phyloP scores from a whole-genome alignment of 805 yeast species.

The Maudiozyma saulgeensis region DNA sequence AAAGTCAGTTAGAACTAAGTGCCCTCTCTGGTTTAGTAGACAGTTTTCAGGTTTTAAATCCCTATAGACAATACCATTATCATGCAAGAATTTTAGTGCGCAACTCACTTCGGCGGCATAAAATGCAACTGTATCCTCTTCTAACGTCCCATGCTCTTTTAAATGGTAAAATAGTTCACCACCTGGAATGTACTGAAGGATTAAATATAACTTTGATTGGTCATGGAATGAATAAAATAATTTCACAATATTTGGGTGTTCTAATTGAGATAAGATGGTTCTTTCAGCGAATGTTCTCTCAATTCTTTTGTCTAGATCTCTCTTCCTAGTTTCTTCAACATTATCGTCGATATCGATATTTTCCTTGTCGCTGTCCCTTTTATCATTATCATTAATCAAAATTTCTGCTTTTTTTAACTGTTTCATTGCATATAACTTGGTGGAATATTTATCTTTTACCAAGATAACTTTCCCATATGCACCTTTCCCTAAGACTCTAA shows the following conservation, averaged over 20 bases:
- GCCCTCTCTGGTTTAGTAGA: constrained; percentile 60
- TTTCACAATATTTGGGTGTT: constrained; percentile 76
- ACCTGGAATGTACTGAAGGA: constrained; percentile 78
- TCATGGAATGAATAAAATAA: constrained; percentile 81
- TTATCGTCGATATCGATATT: not conserved
- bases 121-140: constrained; percentile 61
- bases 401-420: constrained; percentile 77
- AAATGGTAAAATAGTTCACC: constrained; percentile 61
- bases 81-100: constrained; percentile 68
- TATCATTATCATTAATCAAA: constrained; percentile 35
- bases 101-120: constrained; percentile 74
- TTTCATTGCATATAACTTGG: constrained; percentile 73
- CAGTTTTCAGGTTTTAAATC: constrained; percentile 89
- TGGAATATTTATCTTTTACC: constrained; percentile 55
- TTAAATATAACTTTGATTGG: constrained; percentile 58
- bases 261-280: constrained; percentile 56
- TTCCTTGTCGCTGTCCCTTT: constrained; percentile 17
- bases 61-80: constrained; percentile 73
- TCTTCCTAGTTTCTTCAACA: not conserved
- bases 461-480: constrained; percentile 81
- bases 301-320: constrained; percentile 36
- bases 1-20: constrained; percentile 74
- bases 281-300: constrained; percentile 77
- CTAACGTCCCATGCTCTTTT: constrained; percentile 34
- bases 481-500: constrained; percentile 76